Base-by-base conservation (phyloP, 2,329 filamentous ascomycete genomes). In the Aspergillus brunneoviolaceus region DNA sequence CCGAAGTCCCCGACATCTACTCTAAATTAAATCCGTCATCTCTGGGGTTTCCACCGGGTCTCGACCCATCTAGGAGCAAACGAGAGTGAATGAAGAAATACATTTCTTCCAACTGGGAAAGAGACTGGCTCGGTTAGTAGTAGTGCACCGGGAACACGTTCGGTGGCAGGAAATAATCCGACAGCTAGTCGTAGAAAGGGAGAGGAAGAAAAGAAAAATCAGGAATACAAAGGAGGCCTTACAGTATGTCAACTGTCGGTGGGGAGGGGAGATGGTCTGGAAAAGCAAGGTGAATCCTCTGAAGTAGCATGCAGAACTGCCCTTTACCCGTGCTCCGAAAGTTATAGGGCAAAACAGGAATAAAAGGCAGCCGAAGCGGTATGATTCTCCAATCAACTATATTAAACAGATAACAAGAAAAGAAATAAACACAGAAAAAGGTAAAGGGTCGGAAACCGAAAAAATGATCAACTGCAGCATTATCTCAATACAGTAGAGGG, bases 21-120 rank as follows among this genome's bases (percentile, higher is more conserved):
- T 19, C 16, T 55, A 63, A 59, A 64, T 63, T 61, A 63, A 63
- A 58, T 59, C 16, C 59, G 52, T 35, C 59, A 57, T 59, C 54
- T 58, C 59, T 51, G 47, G 51, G 54, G 42, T 53, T 57, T 33
- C 51, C 29, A 53, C 47, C 35, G 49, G 58, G 61, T 63, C 61
- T 55, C 45, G 61, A 63, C 61, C 57, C 57, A 54, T 54, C 42
- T 16, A 16, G 23, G 14, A 27, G n/a, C 33, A 35, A 35, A 35
- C 16, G 39, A 42, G 16, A n/a, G 6, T 42, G 2, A 16, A 19
- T 16, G 39, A 35, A 35, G 14, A 4, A 3, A 35, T 35, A 16
- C 4, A 12, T 16, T 16, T 16, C 12, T 12, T 35, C 33, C 12
- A 35, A 35, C 33, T 35, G 11, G 14, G 33, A 35, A 29, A 35